phyloP scores from a whole-genome alignment of 805 yeast species.

The Candida patagonica region DNA sequence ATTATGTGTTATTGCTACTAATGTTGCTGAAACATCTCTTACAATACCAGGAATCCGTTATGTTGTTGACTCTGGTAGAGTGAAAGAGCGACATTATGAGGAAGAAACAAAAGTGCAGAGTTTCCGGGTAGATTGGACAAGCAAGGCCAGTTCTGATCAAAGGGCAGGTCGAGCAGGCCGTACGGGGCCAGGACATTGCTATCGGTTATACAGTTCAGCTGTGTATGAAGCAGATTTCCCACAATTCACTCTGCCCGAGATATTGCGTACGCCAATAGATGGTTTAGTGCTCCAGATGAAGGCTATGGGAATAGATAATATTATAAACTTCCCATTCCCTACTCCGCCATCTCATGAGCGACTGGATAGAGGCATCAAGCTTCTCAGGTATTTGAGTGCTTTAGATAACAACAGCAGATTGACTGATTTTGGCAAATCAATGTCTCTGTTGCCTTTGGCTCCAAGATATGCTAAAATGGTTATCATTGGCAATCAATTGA shows the following conservation, averaged over 20 bases:
- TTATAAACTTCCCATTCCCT: conserved; percentile 90
- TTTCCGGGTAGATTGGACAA: conserved; percentile 82
- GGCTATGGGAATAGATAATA: conserved; percentile 89
- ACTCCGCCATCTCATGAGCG: conserved; percentile 71
- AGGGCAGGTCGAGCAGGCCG: conserved; percentile 97
- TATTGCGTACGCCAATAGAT: conserved; percentile 90
- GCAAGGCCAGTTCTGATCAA: conserved; percentile 93
- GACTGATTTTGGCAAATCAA: conserved; percentile 72
- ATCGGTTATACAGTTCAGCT: conserved; percentile 86
- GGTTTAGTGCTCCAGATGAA: conserved; percentile 95
- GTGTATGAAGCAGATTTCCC: conserved; percentile 78
- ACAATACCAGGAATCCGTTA: conserved; percentile 94
- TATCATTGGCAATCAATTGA: conserved; percentile 76
- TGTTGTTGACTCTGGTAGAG: conserved; percentile 91
- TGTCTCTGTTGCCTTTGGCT: conserved; percentile 87
- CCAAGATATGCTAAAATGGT: conserved; percentile 91
- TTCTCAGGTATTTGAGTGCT: conserved; percentile 73
- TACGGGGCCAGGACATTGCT: conserved; percentile 98
- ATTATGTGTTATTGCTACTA: conserved; percentile 89
- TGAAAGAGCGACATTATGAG: conserved; percentile 78
- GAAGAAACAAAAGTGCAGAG: conserved; percentile 86
- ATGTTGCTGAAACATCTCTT: conserved; percentile 94
- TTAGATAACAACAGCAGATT: conserved; percentile 43
- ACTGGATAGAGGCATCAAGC: conserved; percentile 54
- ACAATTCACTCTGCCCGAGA: conserved; percentile 83